A percentile compares a stretch with the other conserved stretches of the same genome.
phyloP scores from a whole-genome alignment of 176 grass and related monocot species.

The Coix lacrymajobi region DNA sequence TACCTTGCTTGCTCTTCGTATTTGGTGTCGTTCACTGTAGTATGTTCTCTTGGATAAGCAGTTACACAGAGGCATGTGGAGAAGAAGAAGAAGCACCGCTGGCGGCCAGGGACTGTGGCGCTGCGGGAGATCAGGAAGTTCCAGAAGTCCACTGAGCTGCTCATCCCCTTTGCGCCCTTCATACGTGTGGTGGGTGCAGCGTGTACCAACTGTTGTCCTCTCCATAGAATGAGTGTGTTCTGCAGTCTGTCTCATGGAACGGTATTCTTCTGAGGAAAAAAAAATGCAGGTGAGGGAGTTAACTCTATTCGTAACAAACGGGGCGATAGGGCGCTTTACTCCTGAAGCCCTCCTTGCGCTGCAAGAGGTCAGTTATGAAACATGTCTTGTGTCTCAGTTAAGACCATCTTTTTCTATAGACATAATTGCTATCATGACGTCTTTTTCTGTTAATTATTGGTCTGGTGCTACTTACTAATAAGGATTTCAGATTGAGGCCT shows the following conservation, averaged over 20 bases:
- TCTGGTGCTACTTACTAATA: neutral
- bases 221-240: neutral
- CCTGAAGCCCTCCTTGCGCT: conserved; percentile 3
- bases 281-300: conserved; percentile 65
- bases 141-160: conserved; percentile 39
- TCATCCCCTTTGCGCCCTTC: conserved; percentile 61
- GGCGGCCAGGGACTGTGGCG: conserved; percentile 32
- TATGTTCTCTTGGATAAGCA: neutral
- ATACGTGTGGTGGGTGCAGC: conserved; percentile 45
- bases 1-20: neutral
- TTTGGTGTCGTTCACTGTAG: neutral
- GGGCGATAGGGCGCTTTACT: neutral
- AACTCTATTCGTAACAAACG: neutral
- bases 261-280: conserved; percentile 5
- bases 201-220: neutral
- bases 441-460: neutral
- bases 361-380: conserved; percentile 32
- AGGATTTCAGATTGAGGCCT: neutral
- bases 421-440: neutral
- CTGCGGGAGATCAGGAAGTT: conserved; percentile 63
- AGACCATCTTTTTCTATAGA: neutral
- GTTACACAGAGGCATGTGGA: neutral
- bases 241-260: neutral
- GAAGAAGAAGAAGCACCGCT: neutral
- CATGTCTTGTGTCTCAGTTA: neutral